Base-by-base conservation (phyloP, 225 moss, liverwort and hornwort genomes). In the Neckera pumila region DNA sequence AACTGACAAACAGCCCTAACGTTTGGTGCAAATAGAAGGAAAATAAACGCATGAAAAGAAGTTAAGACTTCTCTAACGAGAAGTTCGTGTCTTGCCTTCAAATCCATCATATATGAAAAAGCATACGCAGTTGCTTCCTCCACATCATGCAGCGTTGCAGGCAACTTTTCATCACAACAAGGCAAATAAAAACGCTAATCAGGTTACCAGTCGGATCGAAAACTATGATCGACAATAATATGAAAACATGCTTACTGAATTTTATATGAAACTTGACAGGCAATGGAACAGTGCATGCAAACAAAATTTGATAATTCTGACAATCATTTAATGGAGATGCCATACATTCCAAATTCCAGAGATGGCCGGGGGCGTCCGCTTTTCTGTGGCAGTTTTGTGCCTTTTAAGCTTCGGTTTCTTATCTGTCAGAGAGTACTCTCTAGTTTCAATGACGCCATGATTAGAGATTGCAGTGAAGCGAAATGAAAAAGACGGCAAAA, bases 91-190 rank as follows among this genome's bases (percentile, higher is more conserved):
- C 90, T 86, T 80, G 77, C 93, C 92, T 91, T 93, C 86, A 91
- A 79, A 91, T 93, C 93, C 91, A 93, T 89, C 93, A 93, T 92
- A 74, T 91, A 79, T 27, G 91, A 84, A 87, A 93, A 93, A 79
- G 92, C 93, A 84, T 91, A 73, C 7, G 87, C 91, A 85, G 93
- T 93, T 82, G 92, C 93, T 88, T 93, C 93, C 83, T 93, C 93
- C 81, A 92, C 91, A 91, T 93, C 93, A 81, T 92, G 91, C 73
- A 93, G 82, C 72, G 89, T 91, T 84, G 91, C 92, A 86, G 92
- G 88, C 82, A 91, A 66, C 93, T 93, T 88, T 81, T 85, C 89
- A 89, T 85, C 86, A 88, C 78, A 79, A 36, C 83, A 83, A 62
- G 38, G 74, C 74, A 87, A 65, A 72, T 7, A 30, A 18, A 90